Base-by-base conservation (phyloP, 305 asterid genomes). In the Solanum chacoense region DNA sequence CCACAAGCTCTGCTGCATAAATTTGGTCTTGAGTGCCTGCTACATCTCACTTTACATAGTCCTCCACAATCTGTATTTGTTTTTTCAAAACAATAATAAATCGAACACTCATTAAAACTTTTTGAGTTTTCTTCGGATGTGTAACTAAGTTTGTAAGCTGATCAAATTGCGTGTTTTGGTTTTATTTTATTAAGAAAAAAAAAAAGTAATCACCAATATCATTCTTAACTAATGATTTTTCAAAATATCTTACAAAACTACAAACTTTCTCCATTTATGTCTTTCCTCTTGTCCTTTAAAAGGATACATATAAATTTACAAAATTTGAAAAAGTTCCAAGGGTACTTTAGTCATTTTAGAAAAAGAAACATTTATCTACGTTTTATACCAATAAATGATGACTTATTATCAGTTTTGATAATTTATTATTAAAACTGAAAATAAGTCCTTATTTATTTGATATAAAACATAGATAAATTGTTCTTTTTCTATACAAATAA, bases 1-100 rank as follows among this genome's bases (percentile, higher is more conserved):
- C 96, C 95, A 81, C 98, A 94, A 0, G 96, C 98, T 71, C 98
- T 92, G 63, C 7, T 89, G 92, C 98, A 94, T 92, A 92, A 5
- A n/a, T 95, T 94, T n/a, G 94, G 97, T 90, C 97, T 89, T 3
- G 96, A 94, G 76, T 94, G 93, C 31, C 37, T 20, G 20, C 95
- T 88, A 90, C 98, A 95, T 85, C 97, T 92, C 72, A 1, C 85
- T 87, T 90, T 89, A 91, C 98, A 94, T 38, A 90, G 50, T 32
- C 88, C 90, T 84, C 91, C 94, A 89, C 97, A 94, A 37, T 94
- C 96, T 95, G 88, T 13, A 14, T 11, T 22, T 24, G 2, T 91
- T 26, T n/a, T 24, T 8, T 91, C 11, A 28, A 84, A 24, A 18
- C 0, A n/a, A 37, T 7, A 34, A 10, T 5, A 76, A 76, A 22